phyloP scores from a whole-genome alignment of 2,329 filamentous ascomycete genomes.

The Colletotrichum aenigma region DNA sequence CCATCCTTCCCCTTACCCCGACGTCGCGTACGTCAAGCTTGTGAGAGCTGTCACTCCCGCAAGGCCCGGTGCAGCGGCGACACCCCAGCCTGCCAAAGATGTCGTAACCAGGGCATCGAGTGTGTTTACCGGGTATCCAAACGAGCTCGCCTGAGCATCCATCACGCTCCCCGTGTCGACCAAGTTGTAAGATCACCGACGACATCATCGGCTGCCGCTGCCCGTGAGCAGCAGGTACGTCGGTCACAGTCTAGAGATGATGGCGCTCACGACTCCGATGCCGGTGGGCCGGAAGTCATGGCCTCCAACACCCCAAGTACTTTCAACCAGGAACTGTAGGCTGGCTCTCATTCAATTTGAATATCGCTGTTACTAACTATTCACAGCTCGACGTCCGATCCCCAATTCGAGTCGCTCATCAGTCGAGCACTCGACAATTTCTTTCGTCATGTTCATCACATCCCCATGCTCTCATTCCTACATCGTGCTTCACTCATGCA shows the following conservation, averaged over 20 bases:
- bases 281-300: slow-evolving; percentile 28
- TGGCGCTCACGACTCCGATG: slow-evolving; percentile 10
- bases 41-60: slow-evolving; percentile 60
- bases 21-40: slow-evolving; percentile 60
- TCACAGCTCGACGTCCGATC: slow-evolving; percentile 38
- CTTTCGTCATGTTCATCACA: slow-evolving; percentile 63
- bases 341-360: neutral
- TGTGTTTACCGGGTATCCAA: slow-evolving; percentile 60
- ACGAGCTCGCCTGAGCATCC: slow-evolving; percentile 27
- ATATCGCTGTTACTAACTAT: neutral
- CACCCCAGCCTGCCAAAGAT: slow-evolving; percentile 57
- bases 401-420: slow-evolving; percentile 53
- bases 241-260: slow-evolving; percentile 12
- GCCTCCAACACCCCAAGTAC: slow-evolving; percentile 36
- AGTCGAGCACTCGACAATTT: slow-evolving; percentile 60
- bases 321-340: slow-evolving; percentile 38
- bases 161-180: slow-evolving; percentile 1
- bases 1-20: slow-evolving; percentile 41
- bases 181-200: slow-evolving; percentile 2
- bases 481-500: slow-evolving; percentile 66
- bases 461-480: slow-evolving; percentile 62
- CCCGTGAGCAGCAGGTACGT: neutral
- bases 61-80: slow-evolving; percentile 65
- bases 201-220: neutral
- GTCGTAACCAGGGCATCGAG: slow-evolving; percentile 56